A percentile compares a stretch with the other conserved stretches of the same genome.
Conservation (phyloP, 129 eudicot species). For the Flaveria sonorensis region DNA sequence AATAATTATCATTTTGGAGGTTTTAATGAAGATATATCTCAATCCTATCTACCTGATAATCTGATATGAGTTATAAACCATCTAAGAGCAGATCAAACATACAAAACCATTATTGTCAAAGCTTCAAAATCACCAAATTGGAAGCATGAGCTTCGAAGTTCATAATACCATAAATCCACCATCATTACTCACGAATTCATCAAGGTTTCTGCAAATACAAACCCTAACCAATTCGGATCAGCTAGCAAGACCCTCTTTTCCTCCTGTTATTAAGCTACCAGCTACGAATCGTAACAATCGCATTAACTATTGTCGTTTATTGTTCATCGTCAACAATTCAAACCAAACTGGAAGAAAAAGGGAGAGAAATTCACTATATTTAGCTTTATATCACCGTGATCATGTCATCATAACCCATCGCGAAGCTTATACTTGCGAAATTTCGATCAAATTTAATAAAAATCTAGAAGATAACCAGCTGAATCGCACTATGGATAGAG, state of each 20-base stretch:
- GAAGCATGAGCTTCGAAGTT: not conserved
- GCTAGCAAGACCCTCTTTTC: not conserved
- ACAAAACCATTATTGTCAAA: not conserved
- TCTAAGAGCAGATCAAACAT: not conserved
- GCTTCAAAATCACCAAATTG: not conserved
- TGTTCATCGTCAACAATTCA: not conserved
- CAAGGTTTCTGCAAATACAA: not conserved
- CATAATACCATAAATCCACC: not conserved
- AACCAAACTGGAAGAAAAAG: constrained; percentile 16
- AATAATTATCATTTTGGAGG: not conserved
- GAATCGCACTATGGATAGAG: constrained; percentile 14
- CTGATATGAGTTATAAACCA: not conserved
- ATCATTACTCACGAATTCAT: too few species aligned
- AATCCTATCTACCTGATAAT: not conserved
- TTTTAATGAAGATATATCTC: not conserved
- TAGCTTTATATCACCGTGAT: constrained; percentile 17
- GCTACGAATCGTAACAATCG: not conserved
- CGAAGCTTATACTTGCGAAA: constrained; percentile 3
- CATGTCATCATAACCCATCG: constrained; percentile 1
- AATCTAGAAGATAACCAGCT: not conserved
- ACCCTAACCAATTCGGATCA: constrained; percentile 16
- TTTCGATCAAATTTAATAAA: not conserved
- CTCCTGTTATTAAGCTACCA: too few species aligned
- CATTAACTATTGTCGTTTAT: not conserved
- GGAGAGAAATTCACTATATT: not conserved